Evolutionary conservation across 768 basidiomycete genomes (phyloP), one percentile per base, ranked within the genome.

Genomic region (Suillus decipiens): DNA sequence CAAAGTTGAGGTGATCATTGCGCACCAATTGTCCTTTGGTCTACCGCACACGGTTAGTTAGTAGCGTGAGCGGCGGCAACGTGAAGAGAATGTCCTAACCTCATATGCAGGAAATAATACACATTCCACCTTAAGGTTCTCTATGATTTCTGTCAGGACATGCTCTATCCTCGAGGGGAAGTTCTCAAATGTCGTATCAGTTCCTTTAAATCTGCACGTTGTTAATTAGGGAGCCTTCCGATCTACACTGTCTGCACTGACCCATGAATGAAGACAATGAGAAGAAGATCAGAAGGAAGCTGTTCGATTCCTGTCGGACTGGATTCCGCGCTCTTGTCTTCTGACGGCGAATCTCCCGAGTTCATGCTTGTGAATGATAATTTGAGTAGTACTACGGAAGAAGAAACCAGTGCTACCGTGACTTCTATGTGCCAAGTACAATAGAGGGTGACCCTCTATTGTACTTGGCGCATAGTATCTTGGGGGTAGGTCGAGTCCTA

Each of bases 101-200:
- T 97, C 92, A 68, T 96, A 98, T 2, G 87, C 88, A 28, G 95
- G 95, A 70, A 96, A 97, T 15, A 93, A 80, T n/a, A 89, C 76
- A 64, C 84, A 89, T 72, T 96, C 91, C 11, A 92, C 86, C 37
- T 71, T 70, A 5, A 85, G 75, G 43, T 84, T 77, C 3, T 78
- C 73, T 31, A 91, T 78, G 0, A 86, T 89, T 69, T 90, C 85
- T 8, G 86, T 78, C 5, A 96, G 79, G 48, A 94, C 75, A 70
- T 96, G 92, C 63, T 86, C 84, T 34, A 98, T 78, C 59, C 93
- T 81, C 58, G 87, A 81, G 1, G 95, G 95, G 68, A 97, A 98
- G 62, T 82, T 80, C 42, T 78, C 80, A 65, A 95, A 95, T 0
- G 92, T 91, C 17, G 85, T 80, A 63, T 93, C 89, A 33, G 82